Evolutionary conservation across 2,329 filamentous ascomycete genomes (phyloP), one percentile per base, ranked within the genome.

Genomic region (Pestalotiopsis fici): DNA sequence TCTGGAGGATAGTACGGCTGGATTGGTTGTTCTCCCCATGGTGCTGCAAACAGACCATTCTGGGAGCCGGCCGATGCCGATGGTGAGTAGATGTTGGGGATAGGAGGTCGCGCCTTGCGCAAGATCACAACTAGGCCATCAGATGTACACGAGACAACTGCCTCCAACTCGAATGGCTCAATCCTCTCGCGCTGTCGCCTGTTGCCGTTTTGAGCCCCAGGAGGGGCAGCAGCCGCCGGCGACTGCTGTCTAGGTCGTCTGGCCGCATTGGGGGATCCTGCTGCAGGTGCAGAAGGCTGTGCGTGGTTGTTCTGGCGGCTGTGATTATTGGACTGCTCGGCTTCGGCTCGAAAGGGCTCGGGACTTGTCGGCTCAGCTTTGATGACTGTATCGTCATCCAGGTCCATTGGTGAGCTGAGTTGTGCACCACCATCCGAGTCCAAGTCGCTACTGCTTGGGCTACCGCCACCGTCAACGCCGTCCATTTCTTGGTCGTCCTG

Each of bases 131-230:
- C 93, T 0, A 97, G 83, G 0, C 94, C 94, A 77, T 97, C 94
- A 0, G 94, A 97, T 2, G 93, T 94, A 79, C 94, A 97, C 0
- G 94, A 97, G 4, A 97, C 90, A n/a, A 97, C 93, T 2, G 93
- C 94, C 80, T 97, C 94, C 3, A 97, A 82, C 79, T 97, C 93
- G 64, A 94, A 84, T 1, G 85, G 83, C 2, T 79, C 79, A 6
- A 81, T 75, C 0, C 73, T 72, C 31, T 77, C 75, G 15, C 75
- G 15, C 79, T 80, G 23, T 68, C 71, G 56, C 11, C 47, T 50
- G 54, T 43, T 65, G 27, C 54, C 43, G 27, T 39, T 31, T n/a
- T 59, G 63, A 11, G 43, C 35, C 6, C 27, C 63, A 21, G 3
- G 15, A 54, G 28, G 23, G 63, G 63, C 35, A 63, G 50, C 69